Evolutionary conservation across 129 eudicot species (phyloP).

Genomic region (Arctium minus): DNA sequence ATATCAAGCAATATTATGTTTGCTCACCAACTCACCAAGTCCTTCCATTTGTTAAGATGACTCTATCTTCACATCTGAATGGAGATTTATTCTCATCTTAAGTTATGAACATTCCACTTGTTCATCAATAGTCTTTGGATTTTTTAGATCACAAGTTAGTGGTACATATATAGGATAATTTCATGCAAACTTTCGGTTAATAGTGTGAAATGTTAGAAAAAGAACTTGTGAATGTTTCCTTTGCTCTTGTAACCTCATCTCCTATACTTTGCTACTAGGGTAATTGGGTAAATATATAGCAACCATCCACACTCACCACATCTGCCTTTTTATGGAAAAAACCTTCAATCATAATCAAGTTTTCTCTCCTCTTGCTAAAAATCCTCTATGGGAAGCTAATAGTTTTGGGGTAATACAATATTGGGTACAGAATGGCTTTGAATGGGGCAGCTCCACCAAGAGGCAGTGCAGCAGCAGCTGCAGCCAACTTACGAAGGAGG

Average conservation of each 20-base stretch:
- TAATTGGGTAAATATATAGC: background rate
- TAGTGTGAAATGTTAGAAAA: background rate
- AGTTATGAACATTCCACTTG: background rate
- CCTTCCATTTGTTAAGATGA: background rate
- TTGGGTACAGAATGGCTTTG: constrained; percentile 33
- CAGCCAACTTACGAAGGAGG: constrained; percentile 37
- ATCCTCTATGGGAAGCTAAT: background rate
- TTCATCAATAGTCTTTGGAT: background rate
- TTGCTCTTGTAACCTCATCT: background rate
- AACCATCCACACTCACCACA: background rate
- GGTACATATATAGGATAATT: background rate
- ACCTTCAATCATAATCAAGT: background rate
- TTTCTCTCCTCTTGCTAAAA: background rate
- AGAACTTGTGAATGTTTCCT: background rate
- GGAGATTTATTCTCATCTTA: background rate
- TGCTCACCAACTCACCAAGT: background rate
- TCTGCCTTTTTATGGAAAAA: background rate
- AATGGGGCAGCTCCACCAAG: constrained; percentile 45
- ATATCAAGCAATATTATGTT: background rate
- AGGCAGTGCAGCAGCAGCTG: constrained; percentile 38
- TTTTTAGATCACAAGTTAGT: background rate
- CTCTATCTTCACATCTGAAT: background rate
- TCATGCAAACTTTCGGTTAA: background rate
- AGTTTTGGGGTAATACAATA: background rate
- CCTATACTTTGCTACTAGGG: background rate